Evolutionary conservation across 495 filamentous ascomycete species (phyloP).

Genomic region (Podospora tetraspora): DNA sequence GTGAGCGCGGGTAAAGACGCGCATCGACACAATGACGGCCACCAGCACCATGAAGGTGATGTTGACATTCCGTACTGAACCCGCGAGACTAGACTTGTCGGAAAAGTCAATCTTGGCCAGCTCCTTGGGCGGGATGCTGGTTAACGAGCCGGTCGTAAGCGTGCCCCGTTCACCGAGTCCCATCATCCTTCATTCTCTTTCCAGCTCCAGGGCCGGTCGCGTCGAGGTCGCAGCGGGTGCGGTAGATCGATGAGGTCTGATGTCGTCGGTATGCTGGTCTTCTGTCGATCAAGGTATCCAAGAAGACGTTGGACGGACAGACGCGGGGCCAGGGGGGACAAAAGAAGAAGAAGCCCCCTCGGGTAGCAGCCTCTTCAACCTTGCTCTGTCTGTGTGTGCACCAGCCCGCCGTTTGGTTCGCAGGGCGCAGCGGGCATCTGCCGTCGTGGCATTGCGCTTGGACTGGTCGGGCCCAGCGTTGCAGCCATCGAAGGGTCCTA

Average conservation of each 20-base stretch:
- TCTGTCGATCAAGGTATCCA: neutral
- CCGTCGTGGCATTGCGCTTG: neutral
- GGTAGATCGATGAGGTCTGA: neutral
- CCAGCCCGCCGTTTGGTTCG: neutral
- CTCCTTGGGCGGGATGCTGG: neutral
- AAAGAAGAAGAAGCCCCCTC: neutral
- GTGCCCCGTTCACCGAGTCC: neutral
- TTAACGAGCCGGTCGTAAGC: neutral
- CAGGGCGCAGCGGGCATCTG: neutral
- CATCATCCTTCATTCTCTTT: neutral
- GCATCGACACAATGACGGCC: slow-evolving; percentile 14
- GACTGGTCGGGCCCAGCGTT: neutral
- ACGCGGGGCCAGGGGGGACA: neutral
- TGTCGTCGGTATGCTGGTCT: neutral
- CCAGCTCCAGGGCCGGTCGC: neutral
- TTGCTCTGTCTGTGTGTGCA: neutral
- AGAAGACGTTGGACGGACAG: neutral
- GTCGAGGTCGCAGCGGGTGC: neutral
- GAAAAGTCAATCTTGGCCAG: slow-evolving; percentile 17
- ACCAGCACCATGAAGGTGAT: slow-evolving; percentile 20
- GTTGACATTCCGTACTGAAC: slow-evolving; percentile 20
- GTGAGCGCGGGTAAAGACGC: slow-evolving; percentile 16
- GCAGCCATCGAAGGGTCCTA: neutral
- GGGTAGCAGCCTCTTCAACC: neutral
- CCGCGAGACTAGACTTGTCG: slow-evolving; percentile 16